Evolutionary conservation across 306 rosid species (phyloP).

Genomic region (Amphicarpaea edgeworthii): DNA sequence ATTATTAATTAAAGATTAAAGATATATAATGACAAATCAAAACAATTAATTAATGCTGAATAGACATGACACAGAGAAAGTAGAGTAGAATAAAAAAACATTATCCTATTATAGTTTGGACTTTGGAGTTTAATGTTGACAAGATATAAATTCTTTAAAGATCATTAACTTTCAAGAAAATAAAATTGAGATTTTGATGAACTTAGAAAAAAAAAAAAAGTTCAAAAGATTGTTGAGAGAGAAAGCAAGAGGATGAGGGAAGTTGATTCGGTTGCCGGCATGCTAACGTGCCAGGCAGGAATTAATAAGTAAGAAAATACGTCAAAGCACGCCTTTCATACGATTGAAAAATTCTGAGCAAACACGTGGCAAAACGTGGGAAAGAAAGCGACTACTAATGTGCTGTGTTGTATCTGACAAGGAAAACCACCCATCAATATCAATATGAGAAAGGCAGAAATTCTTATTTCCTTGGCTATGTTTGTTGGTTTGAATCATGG

Average conservation of each 20-base stretch:
- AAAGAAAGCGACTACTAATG: conserved; percentile 48
- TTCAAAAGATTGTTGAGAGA: neutral
- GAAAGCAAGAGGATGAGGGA: neutral
- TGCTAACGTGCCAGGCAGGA: conserved; percentile 33
- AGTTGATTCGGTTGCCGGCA: conserved; percentile 48
- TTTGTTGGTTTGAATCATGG: too few species aligned
- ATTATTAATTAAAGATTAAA: too few species aligned
- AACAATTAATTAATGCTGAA: neutral
- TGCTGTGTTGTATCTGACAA: conserved; percentile 53
- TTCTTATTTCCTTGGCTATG: too few species aligned
- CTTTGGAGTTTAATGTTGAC: neutral
- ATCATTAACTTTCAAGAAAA: neutral
- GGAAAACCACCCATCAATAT: conserved; percentile 39
- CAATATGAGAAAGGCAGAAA: too few species aligned
- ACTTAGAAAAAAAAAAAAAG: neutral
- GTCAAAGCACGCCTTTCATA: conserved; percentile 34
- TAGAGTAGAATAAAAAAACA: conserved; percentile 16
- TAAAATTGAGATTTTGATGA: neutral
- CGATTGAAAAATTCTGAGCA: neutral
- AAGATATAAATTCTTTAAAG: neutral
- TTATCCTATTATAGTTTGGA: neutral
- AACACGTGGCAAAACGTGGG: conserved; percentile 53
- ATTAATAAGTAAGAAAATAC: conserved; percentile 20
- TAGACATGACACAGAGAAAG: neutral
- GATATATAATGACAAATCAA: neutral